Percentiles rank a stretch among this genome's conserved stretches.
These are phyloP conservation scores for Umbelopsis sp. DNA, from an alignment of 192 early-diverging fungal genomes.

Conservation along the genomic window DNA sequence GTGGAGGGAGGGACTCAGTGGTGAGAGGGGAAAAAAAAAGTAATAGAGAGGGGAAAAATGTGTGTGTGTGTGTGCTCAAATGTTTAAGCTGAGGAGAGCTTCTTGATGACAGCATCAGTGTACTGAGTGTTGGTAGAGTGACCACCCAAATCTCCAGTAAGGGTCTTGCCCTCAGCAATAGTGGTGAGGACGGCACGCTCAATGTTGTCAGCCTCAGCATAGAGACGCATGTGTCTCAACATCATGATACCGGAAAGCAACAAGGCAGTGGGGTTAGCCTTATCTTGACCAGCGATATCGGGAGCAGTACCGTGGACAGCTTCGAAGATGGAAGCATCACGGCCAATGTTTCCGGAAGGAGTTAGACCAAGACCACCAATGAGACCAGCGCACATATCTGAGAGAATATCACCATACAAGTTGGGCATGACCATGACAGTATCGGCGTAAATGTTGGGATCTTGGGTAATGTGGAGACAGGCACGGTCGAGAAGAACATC, in stretches of 20 bases:
- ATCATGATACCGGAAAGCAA: slow-evolving; percentile 96
- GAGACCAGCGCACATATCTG: slow-evolving; percentile 96
- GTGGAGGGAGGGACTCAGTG: not conserved
- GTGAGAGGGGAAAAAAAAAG: not conserved
- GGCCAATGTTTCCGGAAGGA: slow-evolving; percentile 98
- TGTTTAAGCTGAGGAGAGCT: not conserved
- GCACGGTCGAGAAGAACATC: slow-evolving; percentile 93
- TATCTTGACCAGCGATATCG: slow-evolving; percentile 91
- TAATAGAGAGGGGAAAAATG: not conserved
- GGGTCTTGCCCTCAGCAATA: slow-evolving; percentile 87
- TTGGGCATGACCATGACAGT: slow-evolving; percentile 99
- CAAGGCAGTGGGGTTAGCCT: slow-evolving; percentile 95
- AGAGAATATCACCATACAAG: slow-evolving; percentile 99
- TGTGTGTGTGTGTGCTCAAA: not conserved
- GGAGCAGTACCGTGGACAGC: slow-evolving; percentile 94
- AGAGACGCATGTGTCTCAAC: slow-evolving; percentile 94
- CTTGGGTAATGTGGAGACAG: slow-evolving; percentile 90
- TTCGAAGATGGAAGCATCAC: slow-evolving; percentile 98
- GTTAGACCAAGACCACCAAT: slow-evolving; percentile 98
- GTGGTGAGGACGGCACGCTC: slow-evolving; percentile 91
- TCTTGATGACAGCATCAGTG: slow-evolving; percentile 82
- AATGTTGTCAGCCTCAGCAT: slow-evolving; percentile 79
- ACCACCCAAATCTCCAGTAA: slow-evolving; percentile 94
- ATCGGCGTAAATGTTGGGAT: slow-evolving; percentile 85
- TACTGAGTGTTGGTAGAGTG: slow-evolving; percentile 79